Conservation (phyloP, 2,329 filamentous ascomycete species). For the Colletotrichum paranaense region DNA sequence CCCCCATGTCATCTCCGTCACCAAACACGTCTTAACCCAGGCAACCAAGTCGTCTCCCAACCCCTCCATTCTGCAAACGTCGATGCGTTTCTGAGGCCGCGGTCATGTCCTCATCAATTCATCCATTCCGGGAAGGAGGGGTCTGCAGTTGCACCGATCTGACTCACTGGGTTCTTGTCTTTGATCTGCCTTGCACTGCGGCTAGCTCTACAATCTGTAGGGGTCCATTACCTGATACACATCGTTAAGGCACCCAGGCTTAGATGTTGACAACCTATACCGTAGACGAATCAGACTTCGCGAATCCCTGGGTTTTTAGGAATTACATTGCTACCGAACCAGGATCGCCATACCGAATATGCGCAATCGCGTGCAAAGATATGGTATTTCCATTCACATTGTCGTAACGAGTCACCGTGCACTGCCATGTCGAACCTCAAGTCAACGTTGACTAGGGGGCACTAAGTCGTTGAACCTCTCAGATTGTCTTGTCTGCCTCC, state of each 20-base stretch:
- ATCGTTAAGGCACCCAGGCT: background rate
- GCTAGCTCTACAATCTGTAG: background rate
- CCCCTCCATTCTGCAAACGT: background rate
- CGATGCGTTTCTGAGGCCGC: background rate
- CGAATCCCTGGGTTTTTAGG: background rate
- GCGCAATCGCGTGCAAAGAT: background rate
- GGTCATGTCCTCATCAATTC: background rate
- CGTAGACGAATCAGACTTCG: background rate
- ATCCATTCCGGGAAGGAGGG: background rate
- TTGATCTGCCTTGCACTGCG: slow-evolving; percentile 4
- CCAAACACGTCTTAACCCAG: background rate
- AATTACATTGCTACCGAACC: background rate
- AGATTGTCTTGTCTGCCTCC: slow-evolving; percentile 12
- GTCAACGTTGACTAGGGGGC: background rate
- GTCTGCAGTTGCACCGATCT: background rate
- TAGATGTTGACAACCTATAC: background rate
- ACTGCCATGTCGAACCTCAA: background rate
- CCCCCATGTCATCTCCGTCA: background rate
- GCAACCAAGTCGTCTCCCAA: background rate
- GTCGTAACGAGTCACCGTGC: background rate
- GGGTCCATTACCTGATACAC: background rate
- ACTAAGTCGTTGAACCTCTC: background rate
- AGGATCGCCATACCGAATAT: background rate
- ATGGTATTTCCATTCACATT: background rate
- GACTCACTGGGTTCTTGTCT: slow-evolving; percentile 1